Evolutionary conservation across 129 eudicot genomes (phyloP).

Genomic region (Ambrosia trifida): DNA sequence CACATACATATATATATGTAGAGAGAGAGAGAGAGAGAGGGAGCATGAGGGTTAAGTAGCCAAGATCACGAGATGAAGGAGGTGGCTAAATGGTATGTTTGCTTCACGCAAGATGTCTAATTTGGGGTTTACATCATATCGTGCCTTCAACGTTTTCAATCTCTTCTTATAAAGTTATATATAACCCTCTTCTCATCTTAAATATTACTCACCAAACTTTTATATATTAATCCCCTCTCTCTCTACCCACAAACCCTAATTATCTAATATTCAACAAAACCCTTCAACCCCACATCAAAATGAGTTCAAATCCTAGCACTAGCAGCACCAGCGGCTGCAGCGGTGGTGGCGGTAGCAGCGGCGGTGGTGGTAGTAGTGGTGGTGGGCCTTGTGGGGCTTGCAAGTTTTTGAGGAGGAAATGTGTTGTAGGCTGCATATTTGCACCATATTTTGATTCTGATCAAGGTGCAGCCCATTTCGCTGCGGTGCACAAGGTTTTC

Average conservation of each 20-base stretch:
- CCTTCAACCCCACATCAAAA: conserved; percentile 8
- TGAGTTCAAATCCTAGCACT: conserved; percentile 35
- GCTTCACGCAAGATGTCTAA: conserved; percentile 98
- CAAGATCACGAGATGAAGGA: conserved; percentile 40
- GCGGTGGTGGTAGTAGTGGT: conserved; percentile 8
- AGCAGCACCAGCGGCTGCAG: conserved; percentile 30
- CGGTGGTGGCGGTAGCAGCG: conserved; percentile 17
- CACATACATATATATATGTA: not conserved
- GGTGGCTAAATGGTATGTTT: conserved; percentile 83
- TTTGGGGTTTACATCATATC: conserved; percentile 66
- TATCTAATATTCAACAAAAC: conserved; percentile 8
- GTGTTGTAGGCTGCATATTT: conserved; percentile 56
- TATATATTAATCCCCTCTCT: conserved; percentile 20
- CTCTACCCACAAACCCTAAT: conserved; percentile 25
- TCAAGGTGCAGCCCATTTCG: conserved; percentile 61
- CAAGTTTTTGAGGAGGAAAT: conserved; percentile 62
- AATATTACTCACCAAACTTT: conserved; percentile 31
- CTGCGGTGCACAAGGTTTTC: conserved; percentile 54
- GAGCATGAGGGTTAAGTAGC: conserved; percentile 31
- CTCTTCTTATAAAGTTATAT: conserved; percentile 40
- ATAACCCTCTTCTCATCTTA: not conserved
- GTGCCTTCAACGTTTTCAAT: conserved; percentile 75
- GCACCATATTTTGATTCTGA: conserved; percentile 66
- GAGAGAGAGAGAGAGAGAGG: conserved; percentile 15
- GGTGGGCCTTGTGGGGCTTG: conserved; percentile 70